These are phyloP conservation scores for Babesia sp. DNA, from an alignment of 169 alveolate genomes.

Conservation along the genomic window DNA sequence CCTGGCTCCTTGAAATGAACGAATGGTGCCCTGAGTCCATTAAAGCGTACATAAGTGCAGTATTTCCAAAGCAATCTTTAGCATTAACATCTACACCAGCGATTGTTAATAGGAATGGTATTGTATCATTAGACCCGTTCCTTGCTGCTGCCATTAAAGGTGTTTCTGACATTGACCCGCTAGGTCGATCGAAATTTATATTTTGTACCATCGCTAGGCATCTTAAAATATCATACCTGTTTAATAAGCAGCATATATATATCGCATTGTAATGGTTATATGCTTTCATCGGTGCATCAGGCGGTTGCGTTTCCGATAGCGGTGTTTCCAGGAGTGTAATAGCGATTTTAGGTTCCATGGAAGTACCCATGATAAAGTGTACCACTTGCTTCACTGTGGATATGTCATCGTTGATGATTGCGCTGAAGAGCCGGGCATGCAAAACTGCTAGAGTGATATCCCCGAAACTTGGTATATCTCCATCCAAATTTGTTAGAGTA, in stretches of 20 bases:
- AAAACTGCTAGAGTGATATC: not conserved
- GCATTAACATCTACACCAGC: constrained; percentile 79
- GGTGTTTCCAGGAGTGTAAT: constrained; percentile 27
- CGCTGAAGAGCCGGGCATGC: constrained; percentile 29
- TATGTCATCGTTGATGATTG: constrained; percentile 42
- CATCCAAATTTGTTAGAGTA: not conserved
- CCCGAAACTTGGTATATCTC: not conserved
- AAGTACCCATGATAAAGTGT: not conserved
- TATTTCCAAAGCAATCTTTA: constrained; percentile 79
- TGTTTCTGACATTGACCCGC: constrained; percentile 67
- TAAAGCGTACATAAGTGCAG: constrained; percentile 76
- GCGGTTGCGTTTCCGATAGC: constrained; percentile 1
- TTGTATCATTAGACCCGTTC: constrained; percentile 76
- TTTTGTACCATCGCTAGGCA: constrained; percentile 22
- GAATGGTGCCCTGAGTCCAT: not conserved
- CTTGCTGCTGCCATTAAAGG: constrained; percentile 87
- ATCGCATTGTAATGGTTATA: constrained; percentile 58
- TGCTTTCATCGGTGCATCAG: not conserved
- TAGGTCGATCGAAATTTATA: constrained; percentile 68
- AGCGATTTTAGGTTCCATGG: not conserved
- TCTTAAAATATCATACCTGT: constrained; percentile 59
- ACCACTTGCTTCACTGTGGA: not conserved
- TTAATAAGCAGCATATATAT: constrained; percentile 70
- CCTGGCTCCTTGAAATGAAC: not conserved
- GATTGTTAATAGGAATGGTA: constrained; percentile 70